phyloP scores from a whole-genome alignment of 1,284 basidiomycete genomes.

The Taiwanofungus camphoratus region DNA sequence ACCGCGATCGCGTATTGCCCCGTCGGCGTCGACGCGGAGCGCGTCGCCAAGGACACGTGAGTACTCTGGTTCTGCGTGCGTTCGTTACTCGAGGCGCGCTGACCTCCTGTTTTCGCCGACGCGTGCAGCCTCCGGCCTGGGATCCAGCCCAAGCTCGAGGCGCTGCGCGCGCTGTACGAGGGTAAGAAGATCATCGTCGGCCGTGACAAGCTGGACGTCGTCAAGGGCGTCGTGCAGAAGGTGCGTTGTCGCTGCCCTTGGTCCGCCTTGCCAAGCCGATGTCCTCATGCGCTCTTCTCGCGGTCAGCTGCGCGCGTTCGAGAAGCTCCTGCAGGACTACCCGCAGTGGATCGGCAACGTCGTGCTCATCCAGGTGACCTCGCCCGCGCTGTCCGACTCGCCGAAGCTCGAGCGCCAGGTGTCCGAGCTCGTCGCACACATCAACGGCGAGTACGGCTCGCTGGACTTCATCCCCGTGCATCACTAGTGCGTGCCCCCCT shows the following conservation, averaged over 20 bases:
- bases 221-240: constrained; percentile 98
- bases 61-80: constrained; percentile 23
- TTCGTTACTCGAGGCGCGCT: constrained; percentile 2
- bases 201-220: constrained; percentile 97
- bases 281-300: too few relatives aligned
- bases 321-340: constrained; percentile 90
- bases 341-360: constrained; percentile 95
- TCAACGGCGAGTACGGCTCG: constrained; percentile 95
- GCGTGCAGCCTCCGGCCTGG: constrained; percentile 61
- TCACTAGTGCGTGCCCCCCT: constrained; percentile 72
- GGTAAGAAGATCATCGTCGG: constrained; percentile 99
- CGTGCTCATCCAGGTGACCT: constrained; percentile 87
- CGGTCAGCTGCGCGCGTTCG: constrained; percentile 89
- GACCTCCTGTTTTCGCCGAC: constrained; percentile 4
- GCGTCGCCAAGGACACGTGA: constrained; percentile 79
- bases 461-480: constrained; percentile 98
- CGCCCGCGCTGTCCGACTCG: constrained; percentile 90
- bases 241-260: constrained; percentile 28
- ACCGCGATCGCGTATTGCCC: constrained; percentile 88
- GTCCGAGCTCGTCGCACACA: constrained; percentile 92
- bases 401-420: constrained; percentile 93
- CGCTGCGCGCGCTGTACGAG: constrained; percentile 82
- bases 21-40: constrained; percentile 94
- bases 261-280: background rate
- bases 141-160: constrained; percentile 85